phyloP scores from a whole-genome alignment of 2,329 filamentous ascomycete genomes.

The Neodidymelliopsis sp. region DNA sequence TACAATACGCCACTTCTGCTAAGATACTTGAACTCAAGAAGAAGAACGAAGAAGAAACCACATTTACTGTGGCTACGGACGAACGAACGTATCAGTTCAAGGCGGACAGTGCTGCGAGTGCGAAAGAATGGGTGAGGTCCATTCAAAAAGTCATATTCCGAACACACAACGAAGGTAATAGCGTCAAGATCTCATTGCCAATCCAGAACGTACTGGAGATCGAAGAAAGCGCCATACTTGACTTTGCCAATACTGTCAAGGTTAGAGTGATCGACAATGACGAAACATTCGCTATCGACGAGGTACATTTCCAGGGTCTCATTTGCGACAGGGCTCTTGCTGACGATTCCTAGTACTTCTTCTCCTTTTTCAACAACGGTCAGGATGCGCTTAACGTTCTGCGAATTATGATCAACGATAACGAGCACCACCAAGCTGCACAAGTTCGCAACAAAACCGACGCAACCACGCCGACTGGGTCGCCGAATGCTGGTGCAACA shows the following conservation, averaged over 20 bases:
- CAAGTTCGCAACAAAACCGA: conserved; percentile 17
- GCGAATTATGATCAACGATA: conserved; percentile 73
- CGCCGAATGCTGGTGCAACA: conserved; percentile 18
- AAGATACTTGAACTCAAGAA: conserved; percentile 73
- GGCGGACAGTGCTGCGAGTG: conserved; percentile 85
- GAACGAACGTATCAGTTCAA: conserved; percentile 85
- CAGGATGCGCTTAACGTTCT: conserved; percentile 83
- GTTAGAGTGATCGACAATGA: conserved; percentile 92
- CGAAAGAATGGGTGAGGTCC: conserved; percentile 95
- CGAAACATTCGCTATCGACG: conserved; percentile 93
- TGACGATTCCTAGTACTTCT: conserved; percentile 74
- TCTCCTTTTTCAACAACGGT: conserved; percentile 90
- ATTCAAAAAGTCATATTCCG: conserved; percentile 94
- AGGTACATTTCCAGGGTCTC: conserved; percentile 64
- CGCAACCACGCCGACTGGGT: conserved; percentile 24
- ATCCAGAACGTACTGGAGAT: conserved; percentile 90
- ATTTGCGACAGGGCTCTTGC: neutral
- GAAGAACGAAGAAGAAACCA: conserved; percentile 72
- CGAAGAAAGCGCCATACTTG: conserved; percentile 88
- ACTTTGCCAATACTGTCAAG: conserved; percentile 93
- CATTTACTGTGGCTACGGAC: conserved; percentile 83
- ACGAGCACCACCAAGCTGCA: conserved; percentile 52
- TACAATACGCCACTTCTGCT: conserved; percentile 91
- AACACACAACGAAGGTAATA: conserved; percentile 94
- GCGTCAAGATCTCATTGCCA: conserved; percentile 92